phyloP scores from a whole-genome alignment of 2,329 filamentous ascomycete genomes.

The Penicillium sp. region DNA sequence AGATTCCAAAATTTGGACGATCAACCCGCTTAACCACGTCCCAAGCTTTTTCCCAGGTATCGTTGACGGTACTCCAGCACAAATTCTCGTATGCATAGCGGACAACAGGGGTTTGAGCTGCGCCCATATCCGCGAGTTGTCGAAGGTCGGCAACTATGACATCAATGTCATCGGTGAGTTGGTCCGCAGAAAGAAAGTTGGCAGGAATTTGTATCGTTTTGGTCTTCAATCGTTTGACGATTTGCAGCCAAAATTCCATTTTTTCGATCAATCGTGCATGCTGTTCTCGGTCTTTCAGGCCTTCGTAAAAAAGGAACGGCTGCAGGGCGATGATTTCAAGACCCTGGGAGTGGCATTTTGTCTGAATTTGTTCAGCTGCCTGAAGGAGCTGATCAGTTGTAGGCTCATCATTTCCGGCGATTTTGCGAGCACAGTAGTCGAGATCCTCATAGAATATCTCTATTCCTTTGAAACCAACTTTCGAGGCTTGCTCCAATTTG shows the following conservation, averaged over 20 bases:
- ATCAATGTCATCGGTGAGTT: constrained; percentile 52
- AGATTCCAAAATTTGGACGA: constrained; percentile 71
- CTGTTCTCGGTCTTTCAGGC: constrained; percentile 62
- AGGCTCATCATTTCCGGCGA: constrained; percentile 45
- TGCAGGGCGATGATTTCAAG: constrained; percentile 59
- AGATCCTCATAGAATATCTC: constrained; percentile 81
- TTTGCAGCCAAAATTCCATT: constrained; percentile 67
- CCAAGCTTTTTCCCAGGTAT: constrained; percentile 74
- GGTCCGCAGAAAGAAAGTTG: constrained; percentile 56
- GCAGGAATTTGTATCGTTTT: constrained; percentile 74
- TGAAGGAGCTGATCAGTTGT: constrained; percentile 49
- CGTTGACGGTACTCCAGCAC: constrained; percentile 68
- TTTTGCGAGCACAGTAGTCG: constrained; percentile 56
- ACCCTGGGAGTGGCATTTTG: constrained; percentile 39
- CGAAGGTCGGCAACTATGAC: constrained; percentile 64
- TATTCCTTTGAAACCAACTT: constrained; percentile 67
- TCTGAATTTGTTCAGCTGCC: constrained; percentile 60
- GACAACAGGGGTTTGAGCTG: constrained; percentile 56
- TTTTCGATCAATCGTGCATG: constrained; percentile 59
- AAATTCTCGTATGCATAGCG: constrained; percentile 74
- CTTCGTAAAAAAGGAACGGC: constrained; percentile 77
- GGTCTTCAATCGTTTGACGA: constrained; percentile 64
- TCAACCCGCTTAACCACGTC: constrained; percentile 65
- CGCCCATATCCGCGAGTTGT: constrained; percentile 67
- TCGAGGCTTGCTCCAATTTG: constrained; percentile 67